Evolutionary conservation across 768 basidiomycete genomes (phyloP), one percentile per base, ranked within the genome.

Genomic region (Naganishia friedmannii): DNA sequence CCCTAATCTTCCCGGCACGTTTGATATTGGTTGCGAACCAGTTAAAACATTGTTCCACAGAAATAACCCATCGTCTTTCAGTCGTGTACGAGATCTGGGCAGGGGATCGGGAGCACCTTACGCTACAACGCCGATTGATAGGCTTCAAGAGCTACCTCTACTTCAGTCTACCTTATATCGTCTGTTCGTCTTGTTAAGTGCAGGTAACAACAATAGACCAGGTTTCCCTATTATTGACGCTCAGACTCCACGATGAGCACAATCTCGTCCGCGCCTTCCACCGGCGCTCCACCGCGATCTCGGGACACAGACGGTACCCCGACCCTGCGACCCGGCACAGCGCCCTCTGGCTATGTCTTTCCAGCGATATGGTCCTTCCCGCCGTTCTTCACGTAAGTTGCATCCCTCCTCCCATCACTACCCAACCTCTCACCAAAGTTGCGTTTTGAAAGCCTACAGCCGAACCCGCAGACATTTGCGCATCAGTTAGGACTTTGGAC

Each of bases 361-460:
- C 83, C 83, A 0, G 75, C 81, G 3, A 78, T 83, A 57, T 82
- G 76, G 77, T 77, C 76, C 6, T 83, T 82, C 70, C 83, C 82
- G 1, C 82, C 83, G 3, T 83, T 83, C 78, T 83, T 83, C 76
- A 83, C 83, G 81, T 81, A 63, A 39, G 48, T 34, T 77, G 73
- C 63, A n/a, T 39, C 37, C 28, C 29, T 1, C 28, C n/a, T 19
- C 37, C n/a, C 29, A 32, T 15, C 31, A 37, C 21, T 54, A 28
- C 32, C 13, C 10, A 57, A 4, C n/a, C 2, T 3, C 48, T 51
- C n/a, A 51, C 48, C 23, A 12, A 12, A 4, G 3, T 51, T 51
- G 19, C 48, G 6, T 12, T 46, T 17, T 31, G 9, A 10, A 70
- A 83, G 82, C 6, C 74, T 78, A 9, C 83, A 84, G 69, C 82